phyloP scores from a whole-genome alignment of 805 yeast genomes.

The Diddensiella caesifluorescens region DNA sequence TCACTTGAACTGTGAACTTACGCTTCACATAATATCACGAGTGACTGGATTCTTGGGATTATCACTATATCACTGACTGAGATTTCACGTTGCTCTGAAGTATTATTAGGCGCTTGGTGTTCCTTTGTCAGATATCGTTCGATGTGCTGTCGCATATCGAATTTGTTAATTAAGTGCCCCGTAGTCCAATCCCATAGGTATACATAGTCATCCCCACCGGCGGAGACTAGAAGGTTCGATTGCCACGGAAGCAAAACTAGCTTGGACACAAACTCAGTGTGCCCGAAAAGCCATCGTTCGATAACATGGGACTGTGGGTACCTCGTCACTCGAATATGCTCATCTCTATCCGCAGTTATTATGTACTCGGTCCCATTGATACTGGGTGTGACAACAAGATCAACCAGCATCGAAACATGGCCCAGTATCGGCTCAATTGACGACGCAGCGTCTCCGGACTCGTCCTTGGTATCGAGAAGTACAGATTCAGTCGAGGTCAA shows the following conservation, averaged over 20 bases:
- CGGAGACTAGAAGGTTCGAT: constrained; percentile 56
- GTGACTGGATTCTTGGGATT: constrained; percentile 30
- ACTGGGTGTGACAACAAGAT: constrained; percentile 44
- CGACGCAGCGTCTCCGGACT: too few species aligned
- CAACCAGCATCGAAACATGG: constrained; percentile 96
- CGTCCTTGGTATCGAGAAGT: constrained; percentile 15
- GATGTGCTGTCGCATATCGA: background rate
- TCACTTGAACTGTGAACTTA: constrained; percentile 18
- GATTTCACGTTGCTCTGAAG: constrained; percentile 11
- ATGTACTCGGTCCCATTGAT: constrained; percentile 47
- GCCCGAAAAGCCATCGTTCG: constrained; percentile 82
- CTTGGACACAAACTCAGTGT: constrained; percentile 71
- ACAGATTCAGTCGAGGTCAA: constrained; percentile 32
- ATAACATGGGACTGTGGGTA: constrained; percentile 76
- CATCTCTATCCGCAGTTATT: constrained; percentile 89
- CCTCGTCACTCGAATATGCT: constrained; percentile 80
- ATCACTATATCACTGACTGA: constrained; percentile 30
- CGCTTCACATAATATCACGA: constrained; percentile 28
- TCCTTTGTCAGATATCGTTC: background rate
- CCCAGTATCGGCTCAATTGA: constrained; percentile 68
- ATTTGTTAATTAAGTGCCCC: constrained; percentile 29
- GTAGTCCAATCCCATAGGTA: constrained; percentile 75
- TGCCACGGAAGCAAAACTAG: constrained; percentile 53
- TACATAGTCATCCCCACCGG: constrained; percentile 83
- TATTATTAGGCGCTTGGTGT: background rate